Conservation (phyloP, 2,329 filamentous ascomycete genomes). For the Paraphaeosphaeria minitans region DNA sequence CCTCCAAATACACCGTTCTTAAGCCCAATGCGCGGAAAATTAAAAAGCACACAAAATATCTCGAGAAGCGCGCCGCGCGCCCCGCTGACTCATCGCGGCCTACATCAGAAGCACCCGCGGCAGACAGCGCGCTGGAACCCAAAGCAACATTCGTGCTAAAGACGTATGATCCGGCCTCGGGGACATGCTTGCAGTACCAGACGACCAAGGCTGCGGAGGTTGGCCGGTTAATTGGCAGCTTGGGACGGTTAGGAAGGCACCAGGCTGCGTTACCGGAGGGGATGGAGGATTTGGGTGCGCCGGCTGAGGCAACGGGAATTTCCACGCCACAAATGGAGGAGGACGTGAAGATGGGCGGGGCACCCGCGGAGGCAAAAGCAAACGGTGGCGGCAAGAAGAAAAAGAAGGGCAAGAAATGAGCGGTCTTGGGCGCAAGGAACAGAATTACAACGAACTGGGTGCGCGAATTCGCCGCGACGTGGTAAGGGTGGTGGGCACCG, state of each 20-base stretch:
- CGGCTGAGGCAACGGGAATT: constrained; percentile 30
- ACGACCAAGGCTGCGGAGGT: constrained; percentile 93
- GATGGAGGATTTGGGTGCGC: constrained; percentile 46
- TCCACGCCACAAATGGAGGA: constrained; percentile 43
- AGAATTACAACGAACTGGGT: background rate
- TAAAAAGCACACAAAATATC: constrained; percentile 41
- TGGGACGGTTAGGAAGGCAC: constrained; percentile 75
- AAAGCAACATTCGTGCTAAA: constrained; percentile 78
- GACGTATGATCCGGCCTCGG: constrained; percentile 83
- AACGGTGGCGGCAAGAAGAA: constrained; percentile 55
- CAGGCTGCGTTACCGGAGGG: constrained; percentile 58
- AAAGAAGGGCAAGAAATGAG: constrained; percentile 58
- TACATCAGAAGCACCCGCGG: constrained; percentile 38
- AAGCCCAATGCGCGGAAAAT: constrained; percentile 46
- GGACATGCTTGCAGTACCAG: constrained; percentile 85
- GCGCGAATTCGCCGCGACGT: background rate
- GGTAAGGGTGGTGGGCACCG: background rate
- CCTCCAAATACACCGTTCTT: constrained; percentile 84
- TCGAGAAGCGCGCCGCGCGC: constrained; percentile 34
- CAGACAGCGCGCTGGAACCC: constrained; percentile 32
- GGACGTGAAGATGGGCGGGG: constrained; percentile 38
- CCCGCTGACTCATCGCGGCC: constrained; percentile 28
- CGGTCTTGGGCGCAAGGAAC: background rate
- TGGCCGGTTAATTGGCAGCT: constrained; percentile 74
- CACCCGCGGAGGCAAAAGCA: constrained; percentile 28